Evolutionary conservation across 805 yeast species (phyloP).

Genomic region (Wickerhamiella alocasiicola): DNA sequence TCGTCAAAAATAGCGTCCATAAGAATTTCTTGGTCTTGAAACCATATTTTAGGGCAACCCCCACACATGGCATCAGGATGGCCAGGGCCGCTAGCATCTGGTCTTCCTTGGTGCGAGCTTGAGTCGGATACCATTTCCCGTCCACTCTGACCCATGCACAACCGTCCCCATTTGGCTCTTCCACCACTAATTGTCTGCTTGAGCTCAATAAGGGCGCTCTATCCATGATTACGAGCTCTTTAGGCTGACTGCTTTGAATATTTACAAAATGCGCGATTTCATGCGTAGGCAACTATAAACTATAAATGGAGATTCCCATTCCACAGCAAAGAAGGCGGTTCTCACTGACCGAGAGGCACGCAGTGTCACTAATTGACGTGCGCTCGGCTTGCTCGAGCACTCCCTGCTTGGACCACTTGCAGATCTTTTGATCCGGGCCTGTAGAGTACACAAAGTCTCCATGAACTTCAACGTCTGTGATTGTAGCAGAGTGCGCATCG

Average conservation of each 20-base stretch:
- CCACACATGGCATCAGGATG: slow-evolving; percentile 16
- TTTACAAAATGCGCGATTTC: too few relatives aligned
- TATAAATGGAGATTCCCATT: slow-evolving; percentile 16
- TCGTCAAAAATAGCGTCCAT: neutral
- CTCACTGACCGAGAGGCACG: slow-evolving; percentile 37
- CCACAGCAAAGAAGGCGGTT: slow-evolving; percentile 15
- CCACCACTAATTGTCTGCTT: slow-evolving; percentile 3
- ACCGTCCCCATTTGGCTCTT: neutral
- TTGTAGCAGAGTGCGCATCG: slow-evolving; percentile 75
- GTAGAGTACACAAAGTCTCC: slow-evolving; percentile 36
- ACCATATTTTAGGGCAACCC: slow-evolving; percentile 10
- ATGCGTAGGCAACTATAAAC: too few relatives aligned
- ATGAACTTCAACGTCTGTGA: slow-evolving; percentile 45
- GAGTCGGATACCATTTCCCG: slow-evolving; percentile 9
- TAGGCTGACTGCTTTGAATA: too few relatives aligned
- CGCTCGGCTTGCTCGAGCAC: slow-evolving; percentile 34
- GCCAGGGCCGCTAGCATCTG: slow-evolving; percentile 16
- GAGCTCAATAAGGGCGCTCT: slow-evolving; percentile 2
- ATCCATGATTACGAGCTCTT: too few relatives aligned
- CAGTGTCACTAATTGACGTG: slow-evolving; percentile 87
- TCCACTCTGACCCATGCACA: slow-evolving; percentile 7
- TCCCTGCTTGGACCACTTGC: slow-evolving; percentile 44
- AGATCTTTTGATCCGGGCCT: slow-evolving; percentile 73
- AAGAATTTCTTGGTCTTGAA: slow-evolving; percentile 6
- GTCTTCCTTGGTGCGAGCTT: neutral